Base-by-base conservation (phyloP, 2,329 filamentous ascomycete species). In the Drechslera avenae region DNA sequence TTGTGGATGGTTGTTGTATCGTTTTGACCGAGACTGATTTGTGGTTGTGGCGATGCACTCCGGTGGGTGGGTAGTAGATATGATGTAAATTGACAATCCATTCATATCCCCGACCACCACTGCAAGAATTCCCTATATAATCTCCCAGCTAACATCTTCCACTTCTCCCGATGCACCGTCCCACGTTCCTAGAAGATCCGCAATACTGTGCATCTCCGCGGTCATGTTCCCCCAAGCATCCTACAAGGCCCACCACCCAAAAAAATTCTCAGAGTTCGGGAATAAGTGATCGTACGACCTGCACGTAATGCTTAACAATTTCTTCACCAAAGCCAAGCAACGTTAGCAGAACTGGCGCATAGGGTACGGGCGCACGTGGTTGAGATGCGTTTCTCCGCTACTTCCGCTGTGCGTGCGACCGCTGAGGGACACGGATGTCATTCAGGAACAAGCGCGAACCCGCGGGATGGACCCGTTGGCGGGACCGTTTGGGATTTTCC, bases 151-250 rank as follows among this genome's bases (percentile, higher is more conserved):
- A 28, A 28, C 26, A 28, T 28, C 26, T 28, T 9, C 6, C 26
- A 28, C 26, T 13, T 13, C 26, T 28, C 2, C 26, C 26, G 26
- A 28, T 12, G 5, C 9, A 13, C 19, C 31, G 14, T 7, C 19
- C 16, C 3, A 7, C 16, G 13, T 37, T 48, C 45, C 50, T 57
- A 39, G 41, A 47, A 35, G 7, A 16, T 23, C 42, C 52, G 42
- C 45, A 31, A 30, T 5, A 16, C 1, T 41, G 13, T 30, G 32
- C 46, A 53, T 53, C 50, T 50, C 50, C 50, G 50, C 50, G 50
- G 50, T 43, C 21, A 33, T 37, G 34, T 28, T 13, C 10, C 26
- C 26, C 9, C 7, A 23, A 28, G 4, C 3, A 28, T 10, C 37
- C 5, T 4, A 17, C 32, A 1, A 39, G 19, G 36, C 36, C 16